A percentile compares a stretch with the other conserved stretches of the same genome.
Conservation (phyloP, 139 green algal genomes). For the Deuterostichococcus epilithicus region DNA sequence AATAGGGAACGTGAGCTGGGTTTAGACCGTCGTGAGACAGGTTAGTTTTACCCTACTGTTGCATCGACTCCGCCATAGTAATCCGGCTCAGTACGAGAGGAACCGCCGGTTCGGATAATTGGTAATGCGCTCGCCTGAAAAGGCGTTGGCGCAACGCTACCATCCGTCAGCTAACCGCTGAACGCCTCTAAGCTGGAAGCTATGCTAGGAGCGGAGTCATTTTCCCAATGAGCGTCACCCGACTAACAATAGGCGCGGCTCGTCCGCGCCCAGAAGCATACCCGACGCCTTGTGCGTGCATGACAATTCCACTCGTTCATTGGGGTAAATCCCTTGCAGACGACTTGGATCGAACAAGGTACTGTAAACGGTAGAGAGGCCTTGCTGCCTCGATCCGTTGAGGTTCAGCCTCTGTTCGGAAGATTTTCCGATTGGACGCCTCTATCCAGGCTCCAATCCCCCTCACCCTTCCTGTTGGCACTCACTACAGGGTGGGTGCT, state of each 20-base stretch:
- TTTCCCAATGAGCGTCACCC: not conserved
- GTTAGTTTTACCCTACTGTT: slow-evolving; percentile 79
- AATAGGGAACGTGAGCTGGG: slow-evolving; percentile 81
- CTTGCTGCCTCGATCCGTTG: slow-evolving; percentile 82
- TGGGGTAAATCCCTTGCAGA: not conserved
- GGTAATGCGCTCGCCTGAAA: slow-evolving; percentile 75
- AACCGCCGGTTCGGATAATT: slow-evolving; percentile 84
- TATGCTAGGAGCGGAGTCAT: slow-evolving; percentile 57
- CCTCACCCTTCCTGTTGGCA: not conserved
- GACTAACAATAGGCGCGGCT: not conserved
- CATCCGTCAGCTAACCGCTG: slow-evolving; percentile 78
- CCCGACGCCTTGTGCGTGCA: slow-evolving; percentile 30
- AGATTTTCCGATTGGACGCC: slow-evolving; percentile 27
- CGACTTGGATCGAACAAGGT: slow-evolving; percentile 78
- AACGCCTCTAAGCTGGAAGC: slow-evolving; percentile 82
- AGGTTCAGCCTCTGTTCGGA: slow-evolving; percentile 71
- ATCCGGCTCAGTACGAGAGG: slow-evolving; percentile 89
- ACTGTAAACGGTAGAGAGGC: slow-evolving; percentile 83
- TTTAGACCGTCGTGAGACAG: slow-evolving; percentile 67
- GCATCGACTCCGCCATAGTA: slow-evolving; percentile 75
- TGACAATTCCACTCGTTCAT: slow-evolving; percentile 4
- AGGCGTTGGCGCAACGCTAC: slow-evolving; percentile 82
- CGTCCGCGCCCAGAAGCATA: slow-evolving; percentile 3
- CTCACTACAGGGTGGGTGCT: not conserved
- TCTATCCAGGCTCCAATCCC: not conserved